These are phyloP conservation scores for Trichocladium antarcticum DNA, from an alignment of 495 filamentous ascomycete genomes.

Conservation along the genomic window DNA sequence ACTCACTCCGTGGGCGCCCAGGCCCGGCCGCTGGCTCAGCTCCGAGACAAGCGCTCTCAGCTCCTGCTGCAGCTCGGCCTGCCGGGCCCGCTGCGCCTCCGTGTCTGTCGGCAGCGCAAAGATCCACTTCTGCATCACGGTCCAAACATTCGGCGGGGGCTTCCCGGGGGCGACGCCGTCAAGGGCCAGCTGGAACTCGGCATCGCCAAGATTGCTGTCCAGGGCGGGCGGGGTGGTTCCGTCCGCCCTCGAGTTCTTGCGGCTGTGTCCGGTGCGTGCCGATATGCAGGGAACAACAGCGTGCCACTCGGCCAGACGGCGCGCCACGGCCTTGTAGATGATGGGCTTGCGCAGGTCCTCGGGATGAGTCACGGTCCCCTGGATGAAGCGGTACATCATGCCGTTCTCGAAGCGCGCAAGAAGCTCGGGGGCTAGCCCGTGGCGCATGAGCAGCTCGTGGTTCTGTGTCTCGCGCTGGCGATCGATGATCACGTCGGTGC, in stretches of 20 bases:
- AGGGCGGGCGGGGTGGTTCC: constrained; percentile 4
- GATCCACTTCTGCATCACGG: constrained; percentile 91
- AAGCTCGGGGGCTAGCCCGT: constrained; percentile 72
- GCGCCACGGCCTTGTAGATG: constrained; percentile 76
- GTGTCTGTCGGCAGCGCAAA: constrained; percentile 65
- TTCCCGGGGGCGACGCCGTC: constrained; percentile 49
- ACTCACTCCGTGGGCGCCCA: constrained; percentile 63
- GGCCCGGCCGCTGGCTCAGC: constrained; percentile 60
- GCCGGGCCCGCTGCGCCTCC: constrained; percentile 52
- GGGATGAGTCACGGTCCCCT: constrained; percentile 65
- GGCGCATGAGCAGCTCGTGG: constrained; percentile 59
- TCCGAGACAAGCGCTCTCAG: constrained; percentile 55
- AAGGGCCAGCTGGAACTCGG: constrained; percentile 36
- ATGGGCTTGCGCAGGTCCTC: constrained; percentile 58
- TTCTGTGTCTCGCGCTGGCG: constrained; percentile 69
- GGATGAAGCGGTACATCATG: constrained; percentile 85
- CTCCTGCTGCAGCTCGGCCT: constrained; percentile 60
- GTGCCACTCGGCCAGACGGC: constrained; percentile 84
- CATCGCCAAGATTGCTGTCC: constrained; percentile 19
- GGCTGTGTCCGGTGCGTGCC: constrained; percentile 28
- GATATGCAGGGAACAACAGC: constrained; percentile 56
- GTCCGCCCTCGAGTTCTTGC: constrained; percentile 24
- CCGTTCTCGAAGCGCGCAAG: constrained; percentile 93
- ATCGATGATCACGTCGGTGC: constrained; percentile 92
- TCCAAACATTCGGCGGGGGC: constrained; percentile 74